Evolutionary conservation across 202 grass and related monocot species (phyloP), one percentile per base, ranked within the genome.

Genomic region (Musa balbisiana): DNA sequence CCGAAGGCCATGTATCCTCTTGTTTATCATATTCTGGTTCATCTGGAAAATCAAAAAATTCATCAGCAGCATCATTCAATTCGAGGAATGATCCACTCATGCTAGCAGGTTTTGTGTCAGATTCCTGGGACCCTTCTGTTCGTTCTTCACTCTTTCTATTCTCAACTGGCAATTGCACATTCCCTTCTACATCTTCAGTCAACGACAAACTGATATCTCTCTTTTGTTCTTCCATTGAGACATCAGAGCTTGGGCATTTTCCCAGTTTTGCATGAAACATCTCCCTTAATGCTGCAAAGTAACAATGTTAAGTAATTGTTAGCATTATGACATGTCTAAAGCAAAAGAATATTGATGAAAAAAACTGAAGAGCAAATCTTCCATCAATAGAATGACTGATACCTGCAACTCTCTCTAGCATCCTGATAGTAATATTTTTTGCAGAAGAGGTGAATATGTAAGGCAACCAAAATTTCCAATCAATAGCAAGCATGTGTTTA

Each of bases 401-500:
- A 81, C 95, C 95, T 84, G 95, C 91, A 86, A 99, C 63, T 83
- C 91, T 88, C 62, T 89, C 83, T 78, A 99, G 79, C 95, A 99
- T 99, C 13, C 89, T 81, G 74, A 92, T 83, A 54, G 95, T 99
- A 68, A 94, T 88, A 81, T 85, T 85, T 81, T 92, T 92, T 64
- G 87, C 87, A 0, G 95, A 94, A 52, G 88, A 88, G 60, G 91
- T 85, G 79, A 94, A 79, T 72, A 99, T 79, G 79, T 92, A 93
- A 56, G 91, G 92, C 66, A 89, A 88, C 91, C 87, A 99, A 80
- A 94, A 92, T 88, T 92, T 99, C 91, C 91, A 99, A 76, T 99
- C 95, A 80, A 99, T 94, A 73, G 95, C 91, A 85, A 99, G 87
- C 91, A 99, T 99, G 84, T 99, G 95, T 67, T 99, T 99, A 15